A percentile compares a stretch with the other conserved stretches of the same genome.
phyloP scores from a whole-genome alignment of 805 yeast species.

The Nakazawaea sp. region DNA sequence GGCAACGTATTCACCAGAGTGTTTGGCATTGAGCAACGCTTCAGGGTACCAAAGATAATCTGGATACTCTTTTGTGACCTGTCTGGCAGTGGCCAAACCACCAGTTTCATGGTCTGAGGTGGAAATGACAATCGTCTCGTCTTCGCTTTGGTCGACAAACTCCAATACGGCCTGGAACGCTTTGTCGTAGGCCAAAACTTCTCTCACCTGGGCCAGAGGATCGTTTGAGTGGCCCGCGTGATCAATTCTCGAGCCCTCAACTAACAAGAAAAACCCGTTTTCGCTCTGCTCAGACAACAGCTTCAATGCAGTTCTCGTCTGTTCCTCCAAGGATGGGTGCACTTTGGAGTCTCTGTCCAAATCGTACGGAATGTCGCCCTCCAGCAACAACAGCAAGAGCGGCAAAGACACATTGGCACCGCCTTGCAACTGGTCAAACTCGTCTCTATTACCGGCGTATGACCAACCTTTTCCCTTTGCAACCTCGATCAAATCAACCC shows the following conservation, averaged over 20 bases:
- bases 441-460: slow-evolving; percentile 51
- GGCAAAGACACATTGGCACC: slow-evolving; percentile 72
- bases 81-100: slow-evolving; percentile 84
- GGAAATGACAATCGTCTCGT: slow-evolving; percentile 71
- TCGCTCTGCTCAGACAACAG: slow-evolving; percentile 63
- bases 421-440: slow-evolving; percentile 47
- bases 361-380: slow-evolving; percentile 77
- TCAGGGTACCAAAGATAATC: slow-evolving; percentile 87
- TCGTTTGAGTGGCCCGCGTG: slow-evolving; percentile 95
- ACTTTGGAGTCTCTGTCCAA: slow-evolving; percentile 57
- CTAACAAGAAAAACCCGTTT: slow-evolving; percentile 76
- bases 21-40: slow-evolving; percentile 58
- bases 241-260: slow-evolving; percentile 92
- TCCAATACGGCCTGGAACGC: slow-evolving; percentile 72
- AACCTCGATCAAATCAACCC: slow-evolving; percentile 57
- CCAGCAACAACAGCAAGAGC: slow-evolving; percentile 67
- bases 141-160: slow-evolving; percentile 60
- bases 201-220: slow-evolving; percentile 91
- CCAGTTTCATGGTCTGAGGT: slow-evolving; percentile 97
- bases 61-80: slow-evolving; percentile 62
- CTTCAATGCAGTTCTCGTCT: slow-evolving; percentile 65
- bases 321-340: slow-evolving; percentile 77
- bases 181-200: slow-evolving; percentile 79
- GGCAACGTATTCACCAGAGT: slow-evolving; percentile 70
- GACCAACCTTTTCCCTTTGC: slow-evolving; percentile 59